These are phyloP conservation scores for Amanita rimosa DNA, from an alignment of 768 basidiomycete species.

Conservation along the genomic window DNA sequence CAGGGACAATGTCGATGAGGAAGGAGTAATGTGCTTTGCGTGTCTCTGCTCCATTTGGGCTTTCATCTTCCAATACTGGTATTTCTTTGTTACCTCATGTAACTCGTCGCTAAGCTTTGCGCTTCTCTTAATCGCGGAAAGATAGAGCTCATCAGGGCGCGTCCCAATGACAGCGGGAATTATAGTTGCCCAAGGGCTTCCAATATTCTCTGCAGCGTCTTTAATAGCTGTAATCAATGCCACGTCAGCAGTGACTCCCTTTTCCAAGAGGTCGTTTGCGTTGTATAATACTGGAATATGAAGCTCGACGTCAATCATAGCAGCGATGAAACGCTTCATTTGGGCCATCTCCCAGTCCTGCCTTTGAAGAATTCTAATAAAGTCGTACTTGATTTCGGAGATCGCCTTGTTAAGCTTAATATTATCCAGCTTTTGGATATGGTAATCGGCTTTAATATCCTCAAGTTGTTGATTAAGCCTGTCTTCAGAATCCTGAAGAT, in stretches of 20 bases:
- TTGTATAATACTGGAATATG: not conserved
- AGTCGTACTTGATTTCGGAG: not conserved
- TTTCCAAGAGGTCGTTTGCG: not conserved
- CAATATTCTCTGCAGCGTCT: not conserved
- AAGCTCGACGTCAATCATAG: not conserved
- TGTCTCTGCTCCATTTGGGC: not conserved
- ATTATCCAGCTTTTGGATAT: not conserved
- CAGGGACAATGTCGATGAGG: not conserved
- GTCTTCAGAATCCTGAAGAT: too few species aligned
- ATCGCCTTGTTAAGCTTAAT: not conserved
- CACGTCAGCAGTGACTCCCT: not conserved
- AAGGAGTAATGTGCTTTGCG: not conserved
- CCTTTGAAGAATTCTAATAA: not conserved
- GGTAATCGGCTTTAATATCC: not conserved
- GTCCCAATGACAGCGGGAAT: not conserved
- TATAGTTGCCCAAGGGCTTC: not conserved
- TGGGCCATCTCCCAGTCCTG: not conserved
- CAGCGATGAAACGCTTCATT: not conserved
- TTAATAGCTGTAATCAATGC: not conserved
- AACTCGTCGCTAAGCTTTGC: not conserved
- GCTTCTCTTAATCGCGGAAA: not conserved
- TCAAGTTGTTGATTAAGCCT: not conserved
- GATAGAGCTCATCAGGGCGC: not conserved
- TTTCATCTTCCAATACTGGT: conserved; percentile 2
- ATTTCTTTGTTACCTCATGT: not conserved